phyloP scores from a whole-genome alignment of 2,329 filamentous ascomycete species.

The Colletotrichum sojae region DNA sequence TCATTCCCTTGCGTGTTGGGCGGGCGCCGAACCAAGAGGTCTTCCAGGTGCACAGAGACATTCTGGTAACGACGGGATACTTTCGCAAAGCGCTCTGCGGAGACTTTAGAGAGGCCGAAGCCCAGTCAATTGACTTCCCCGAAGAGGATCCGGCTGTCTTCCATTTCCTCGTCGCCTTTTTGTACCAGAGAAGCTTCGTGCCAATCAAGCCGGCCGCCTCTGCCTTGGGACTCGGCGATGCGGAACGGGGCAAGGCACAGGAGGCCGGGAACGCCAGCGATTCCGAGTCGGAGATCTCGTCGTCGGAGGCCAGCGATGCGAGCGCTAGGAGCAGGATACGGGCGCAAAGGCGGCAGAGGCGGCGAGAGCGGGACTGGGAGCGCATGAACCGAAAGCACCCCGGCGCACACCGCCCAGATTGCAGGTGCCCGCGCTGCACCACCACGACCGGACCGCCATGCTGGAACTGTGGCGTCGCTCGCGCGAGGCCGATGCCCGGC shows the following conservation, averaged over 20 bases:
- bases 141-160: conserved; percentile 67
- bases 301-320: conserved; percentile 53
- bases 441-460: conserved; percentile 53
- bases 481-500: conserved; percentile 47
- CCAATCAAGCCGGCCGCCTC: conserved; percentile 61
- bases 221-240: conserved; percentile 54
- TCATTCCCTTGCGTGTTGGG: conserved; percentile 62
- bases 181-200: conserved; percentile 63
- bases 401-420: conserved; percentile 60
- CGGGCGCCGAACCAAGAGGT: conserved; percentile 56
- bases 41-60: conserved; percentile 64
- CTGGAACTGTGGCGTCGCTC: conserved; percentile 57
- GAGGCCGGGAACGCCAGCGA: conserved; percentile 49
- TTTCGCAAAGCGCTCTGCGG: conserved; percentile 65
- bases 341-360: conserved; percentile 51
- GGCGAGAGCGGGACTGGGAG: conserved; percentile 54
- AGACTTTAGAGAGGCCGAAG: conserved; percentile 60
- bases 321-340: conserved; percentile 52
- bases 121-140: conserved; percentile 63
- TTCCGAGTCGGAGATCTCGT: conserved; percentile 52
- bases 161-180: conserved; percentile 65
- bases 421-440: conserved; percentile 58
- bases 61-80: conserved; percentile 62
- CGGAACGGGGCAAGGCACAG: conserved; percentile 60
- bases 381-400: conserved; percentile 59